phyloP scores from a whole-genome alignment of 805 yeast genomes.

The Saccharomycopsis selenospora region DNA sequence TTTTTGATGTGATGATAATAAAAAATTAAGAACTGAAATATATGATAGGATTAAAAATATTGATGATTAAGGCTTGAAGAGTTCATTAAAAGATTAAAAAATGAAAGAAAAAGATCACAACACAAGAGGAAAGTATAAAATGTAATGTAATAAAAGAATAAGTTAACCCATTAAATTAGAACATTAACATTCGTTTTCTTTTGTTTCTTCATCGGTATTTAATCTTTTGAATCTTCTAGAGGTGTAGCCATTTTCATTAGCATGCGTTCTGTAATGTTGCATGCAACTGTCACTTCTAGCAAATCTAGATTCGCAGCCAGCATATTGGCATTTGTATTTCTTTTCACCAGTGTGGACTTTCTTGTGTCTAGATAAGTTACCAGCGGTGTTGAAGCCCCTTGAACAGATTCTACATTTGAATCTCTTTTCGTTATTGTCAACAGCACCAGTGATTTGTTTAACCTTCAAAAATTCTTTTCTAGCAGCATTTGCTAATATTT shows the following conservation, averaged over 20 bases:
- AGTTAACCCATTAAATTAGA: too few species aligned
- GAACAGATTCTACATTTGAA: constrained; percentile 31
- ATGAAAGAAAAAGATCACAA: too few species aligned
- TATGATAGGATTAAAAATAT: too few species aligned
- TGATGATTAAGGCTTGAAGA: too few species aligned
- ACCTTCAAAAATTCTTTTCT: constrained; percentile 1
- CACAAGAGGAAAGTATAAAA: too few species aligned
- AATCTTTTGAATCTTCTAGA: constrained; percentile 20
- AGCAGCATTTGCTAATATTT: not conserved
- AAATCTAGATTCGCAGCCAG: constrained; percentile 30
- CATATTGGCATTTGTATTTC: constrained; percentile 60
- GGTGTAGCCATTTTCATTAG: constrained; percentile 21
- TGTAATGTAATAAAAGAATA: too few species aligned
- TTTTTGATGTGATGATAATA: too few species aligned
- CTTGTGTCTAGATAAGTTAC: constrained; percentile 66
- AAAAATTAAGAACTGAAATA: too few species aligned
- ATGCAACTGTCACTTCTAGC: constrained; percentile 22
- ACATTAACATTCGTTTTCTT: constrained; percentile 5
- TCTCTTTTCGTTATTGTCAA: constrained; percentile 12
- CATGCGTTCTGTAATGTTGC: constrained; percentile 22
- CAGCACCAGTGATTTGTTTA: constrained; percentile 2
- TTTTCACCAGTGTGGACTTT: constrained; percentile 73
- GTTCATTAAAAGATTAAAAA: too few species aligned
- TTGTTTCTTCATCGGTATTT: constrained; percentile 3
- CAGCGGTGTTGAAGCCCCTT: constrained; percentile 59